phyloP scores from a whole-genome alignment of 2,329 filamentous ascomycete genomes.

The Calonectria fujianensis region DNA sequence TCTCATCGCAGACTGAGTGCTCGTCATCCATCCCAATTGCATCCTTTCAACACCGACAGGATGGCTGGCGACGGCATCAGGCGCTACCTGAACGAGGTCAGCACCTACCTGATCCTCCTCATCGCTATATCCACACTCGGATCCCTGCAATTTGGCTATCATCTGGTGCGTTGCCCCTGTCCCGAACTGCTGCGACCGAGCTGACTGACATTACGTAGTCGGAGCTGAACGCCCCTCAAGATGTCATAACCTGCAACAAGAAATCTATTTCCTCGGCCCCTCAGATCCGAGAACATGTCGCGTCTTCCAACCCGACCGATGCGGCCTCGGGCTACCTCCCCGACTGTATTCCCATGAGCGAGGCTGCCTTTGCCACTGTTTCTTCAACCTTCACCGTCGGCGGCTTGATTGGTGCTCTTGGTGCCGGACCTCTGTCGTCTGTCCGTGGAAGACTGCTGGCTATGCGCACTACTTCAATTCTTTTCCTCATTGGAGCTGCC shows the following conservation, averaged over 20 bases:
- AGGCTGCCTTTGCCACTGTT: slow-evolving; percentile 87
- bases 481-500: slow-evolving; percentile 85
- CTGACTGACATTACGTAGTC: slow-evolving; percentile 68
- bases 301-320: slow-evolving; percentile 51
- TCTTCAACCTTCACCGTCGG: slow-evolving; percentile 95
- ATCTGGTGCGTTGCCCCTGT: slow-evolving; percentile 78
- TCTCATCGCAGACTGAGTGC: neutral
- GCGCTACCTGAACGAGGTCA: slow-evolving; percentile 70
- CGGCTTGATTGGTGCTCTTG: slow-evolving; percentile 88
- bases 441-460: slow-evolving; percentile 83
- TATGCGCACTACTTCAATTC: slow-evolving; percentile 85
- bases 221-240: slow-evolving; percentile 95
- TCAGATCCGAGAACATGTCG: slow-evolving; percentile 55
- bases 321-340: slow-evolving; percentile 67
- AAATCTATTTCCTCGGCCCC: slow-evolving; percentile 61
- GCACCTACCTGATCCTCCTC: slow-evolving; percentile 85
- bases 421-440: slow-evolving; percentile 86
- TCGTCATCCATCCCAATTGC: slow-evolving; percentile 20
- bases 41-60: slow-evolving; percentile 34
- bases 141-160: slow-evolving; percentile 95
- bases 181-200: slow-evolving; percentile 6
- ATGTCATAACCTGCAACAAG: slow-evolving; percentile 91
- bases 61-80: slow-evolving; percentile 58
- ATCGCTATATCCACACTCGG: slow-evolving; percentile 87
- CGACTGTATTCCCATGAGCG: slow-evolving; percentile 92